phyloP scores from a whole-genome alignment of 2,329 filamentous ascomycete species.

The Colletotrichum australisinense region DNA sequence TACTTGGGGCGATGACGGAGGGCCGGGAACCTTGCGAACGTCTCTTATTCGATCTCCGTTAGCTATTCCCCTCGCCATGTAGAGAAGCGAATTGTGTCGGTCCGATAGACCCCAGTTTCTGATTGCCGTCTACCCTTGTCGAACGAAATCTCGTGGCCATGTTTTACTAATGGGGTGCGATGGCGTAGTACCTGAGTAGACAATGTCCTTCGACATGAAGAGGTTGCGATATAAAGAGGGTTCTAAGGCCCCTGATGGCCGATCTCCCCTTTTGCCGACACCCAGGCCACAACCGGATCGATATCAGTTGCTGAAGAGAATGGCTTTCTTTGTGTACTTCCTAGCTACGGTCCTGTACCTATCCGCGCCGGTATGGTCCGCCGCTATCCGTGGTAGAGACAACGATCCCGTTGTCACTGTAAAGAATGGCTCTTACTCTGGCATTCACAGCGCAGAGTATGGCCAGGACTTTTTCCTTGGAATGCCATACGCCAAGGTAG shows the following conservation, averaged over 20 bases:
- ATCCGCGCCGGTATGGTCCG: constrained; percentile 8
- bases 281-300: not conserved
- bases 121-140: not conserved
- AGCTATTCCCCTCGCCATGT: constrained; percentile 2
- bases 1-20: not conserved
- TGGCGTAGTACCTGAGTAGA: not conserved
- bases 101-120: constrained; percentile 22
- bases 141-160: constrained; percentile 6
- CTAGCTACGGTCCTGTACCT: constrained; percentile 23
- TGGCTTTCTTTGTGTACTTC: constrained; percentile 16
- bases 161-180: constrained; percentile 1
- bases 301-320: constrained; percentile 10
- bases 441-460: constrained; percentile 49
- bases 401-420: constrained; percentile 22
- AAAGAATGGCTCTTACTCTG: constrained; percentile 47
- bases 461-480: constrained; percentile 59
- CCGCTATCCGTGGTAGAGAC: constrained; percentile 4
- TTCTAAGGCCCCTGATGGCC: not conserved
- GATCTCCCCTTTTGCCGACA: not conserved
- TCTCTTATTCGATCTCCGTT: not conserved
- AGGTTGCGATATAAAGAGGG: constrained; percentile 19
- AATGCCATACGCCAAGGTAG: constrained; percentile 59
- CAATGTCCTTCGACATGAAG: not conserved
- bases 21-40: not conserved
- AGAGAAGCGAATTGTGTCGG: constrained; percentile 5